These are phyloP conservation scores for Mikania micrantha DNA, from an alignment of 129 eudicot species.

Conservation along the genomic window DNA sequence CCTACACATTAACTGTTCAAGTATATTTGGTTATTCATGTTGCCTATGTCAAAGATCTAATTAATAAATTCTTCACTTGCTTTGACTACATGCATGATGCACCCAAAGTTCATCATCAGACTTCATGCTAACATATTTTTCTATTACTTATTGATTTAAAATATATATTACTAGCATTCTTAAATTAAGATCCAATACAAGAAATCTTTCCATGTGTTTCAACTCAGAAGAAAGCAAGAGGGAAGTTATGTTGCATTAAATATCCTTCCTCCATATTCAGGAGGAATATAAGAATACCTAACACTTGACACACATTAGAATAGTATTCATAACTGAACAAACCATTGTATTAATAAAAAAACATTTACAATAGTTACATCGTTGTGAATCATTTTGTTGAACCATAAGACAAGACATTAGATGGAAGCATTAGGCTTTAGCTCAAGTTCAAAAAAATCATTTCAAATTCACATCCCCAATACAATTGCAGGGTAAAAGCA, in stretches of 20 bases:
- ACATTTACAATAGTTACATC: background rate
- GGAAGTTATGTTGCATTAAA: background rate
- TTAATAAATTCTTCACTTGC: background rate
- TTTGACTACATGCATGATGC: slow-evolving; percentile 2
- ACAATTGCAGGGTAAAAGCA: background rate
- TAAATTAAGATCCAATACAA: background rate
- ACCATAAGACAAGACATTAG: background rate
- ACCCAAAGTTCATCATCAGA: background rate
- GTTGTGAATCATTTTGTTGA: background rate
- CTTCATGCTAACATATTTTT: background rate
- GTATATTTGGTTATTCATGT: background rate
- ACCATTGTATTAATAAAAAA: slow-evolving; percentile 3
- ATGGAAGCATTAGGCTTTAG: background rate
- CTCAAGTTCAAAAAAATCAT: slow-evolving; percentile 6
- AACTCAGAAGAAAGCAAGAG: background rate
- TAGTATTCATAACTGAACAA: background rate
- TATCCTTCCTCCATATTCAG: background rate
- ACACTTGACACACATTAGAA: background rate
- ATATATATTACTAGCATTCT: background rate
- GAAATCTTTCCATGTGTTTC: slow-evolving; percentile 3
- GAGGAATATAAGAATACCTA: background rate
- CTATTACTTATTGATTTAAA: background rate
- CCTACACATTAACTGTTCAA: background rate
- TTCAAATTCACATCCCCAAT: background rate
- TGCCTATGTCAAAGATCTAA: background rate